These are phyloP conservation scores for Forsythia viridissima DNA, from an alignment of 257 asterid species.

Conservation along the genomic window DNA sequence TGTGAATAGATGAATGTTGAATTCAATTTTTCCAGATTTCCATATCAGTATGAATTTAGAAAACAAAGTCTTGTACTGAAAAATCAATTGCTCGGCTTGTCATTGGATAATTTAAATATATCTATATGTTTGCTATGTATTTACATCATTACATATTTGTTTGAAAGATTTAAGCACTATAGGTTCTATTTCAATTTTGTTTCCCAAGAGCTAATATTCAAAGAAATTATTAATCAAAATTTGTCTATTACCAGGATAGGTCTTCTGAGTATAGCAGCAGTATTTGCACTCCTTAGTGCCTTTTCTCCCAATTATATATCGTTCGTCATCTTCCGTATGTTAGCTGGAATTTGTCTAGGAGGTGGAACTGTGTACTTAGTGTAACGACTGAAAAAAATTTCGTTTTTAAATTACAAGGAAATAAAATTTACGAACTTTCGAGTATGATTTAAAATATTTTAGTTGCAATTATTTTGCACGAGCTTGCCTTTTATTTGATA, in stretches of 20 bases:
- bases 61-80: no score
- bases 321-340: conserved; percentile 52
- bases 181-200: neutral
- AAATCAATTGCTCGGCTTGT: no score
- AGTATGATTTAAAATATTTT: no score
- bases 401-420: no score
- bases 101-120: neutral
- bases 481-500: no score
- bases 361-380: conserved; percentile 77
- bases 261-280: conserved; percentile 61
- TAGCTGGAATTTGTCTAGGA: conserved; percentile 78
- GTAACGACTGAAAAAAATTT: no score
- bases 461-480: no score
- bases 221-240: conserved; percentile 9
- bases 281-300: conserved; percentile 56
- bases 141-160: neutral
- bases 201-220: neutral
- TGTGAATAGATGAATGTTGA: no score
- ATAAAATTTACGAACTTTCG: no score
- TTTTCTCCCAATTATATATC: conserved; percentile 60
- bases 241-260: conserved; percentile 56
- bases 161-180: neutral
- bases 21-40: no score
- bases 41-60: no score
- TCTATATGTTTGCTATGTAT: neutral